These are phyloP conservation scores for Canariomyces notabilis DNA, from an alignment of 2,329 filamentous ascomycete species.

Conservation along the genomic window DNA sequence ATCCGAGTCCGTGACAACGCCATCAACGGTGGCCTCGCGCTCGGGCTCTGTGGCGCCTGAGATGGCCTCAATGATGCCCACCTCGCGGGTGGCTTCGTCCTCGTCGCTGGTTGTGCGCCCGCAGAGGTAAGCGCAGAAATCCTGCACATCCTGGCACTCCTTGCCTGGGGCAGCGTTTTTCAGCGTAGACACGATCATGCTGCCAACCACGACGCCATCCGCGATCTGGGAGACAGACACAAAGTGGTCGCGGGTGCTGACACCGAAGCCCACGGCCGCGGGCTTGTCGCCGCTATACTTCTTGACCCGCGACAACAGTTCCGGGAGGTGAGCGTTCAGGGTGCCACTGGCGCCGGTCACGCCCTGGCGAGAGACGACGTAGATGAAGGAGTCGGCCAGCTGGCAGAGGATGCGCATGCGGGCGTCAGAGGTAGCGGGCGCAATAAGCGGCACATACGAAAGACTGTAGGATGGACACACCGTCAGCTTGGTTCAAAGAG, in stretches of 20 bases:
- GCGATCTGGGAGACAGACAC: conserved; percentile 75
- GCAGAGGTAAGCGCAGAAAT: conserved; percentile 72
- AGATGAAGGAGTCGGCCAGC: conserved; percentile 98
- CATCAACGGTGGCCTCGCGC: conserved; percentile 61
- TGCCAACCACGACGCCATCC: conserved; percentile 94
- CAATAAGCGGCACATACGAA: conserved; percentile 95
- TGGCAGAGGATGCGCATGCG: conserved; percentile 95
- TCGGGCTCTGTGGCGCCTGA: conserved; percentile 55
- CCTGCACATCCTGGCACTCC: conserved; percentile 68
- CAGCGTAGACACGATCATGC: conserved; percentile 84
- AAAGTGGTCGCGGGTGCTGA: conserved; percentile 94
- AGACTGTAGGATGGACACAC: conserved; percentile 46
- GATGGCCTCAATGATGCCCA: conserved; percentile 65
- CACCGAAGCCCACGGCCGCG: conserved; percentile 89
- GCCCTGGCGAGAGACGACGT: conserved; percentile 95
- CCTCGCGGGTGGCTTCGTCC: conserved; percentile 52
- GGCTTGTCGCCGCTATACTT: conserved; percentile 87
- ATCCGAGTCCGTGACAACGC: conserved; percentile 53
- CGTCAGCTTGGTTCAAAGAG: conserved; percentile 7
- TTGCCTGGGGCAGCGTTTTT: conserved; percentile 62
- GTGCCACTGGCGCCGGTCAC: conserved; percentile 82
- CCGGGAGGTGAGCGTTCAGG: conserved; percentile 75
- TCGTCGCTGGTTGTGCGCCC: conserved; percentile 39
- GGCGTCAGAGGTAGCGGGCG: conserved; percentile 83
- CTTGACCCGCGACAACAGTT: conserved; percentile 79